Percentiles rank a stretch among this genome's conserved stretches.
phyloP scores from a whole-genome alignment of 768 basidiomycete species.

The Lactifluus piperatus region DNA sequence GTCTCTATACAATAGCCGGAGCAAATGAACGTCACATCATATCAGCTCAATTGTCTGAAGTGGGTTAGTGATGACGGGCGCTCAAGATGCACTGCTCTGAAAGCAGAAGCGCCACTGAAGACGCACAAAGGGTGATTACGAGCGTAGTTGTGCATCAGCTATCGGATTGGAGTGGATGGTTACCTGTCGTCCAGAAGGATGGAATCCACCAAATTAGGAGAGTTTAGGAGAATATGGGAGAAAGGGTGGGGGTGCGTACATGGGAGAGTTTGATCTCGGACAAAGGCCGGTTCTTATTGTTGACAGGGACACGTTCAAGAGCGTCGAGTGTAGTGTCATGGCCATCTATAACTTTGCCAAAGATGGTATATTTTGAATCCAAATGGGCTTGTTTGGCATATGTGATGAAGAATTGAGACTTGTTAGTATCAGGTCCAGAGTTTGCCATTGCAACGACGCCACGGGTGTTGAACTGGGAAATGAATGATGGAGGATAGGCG shows the following conservation, averaged over 20 bases:
- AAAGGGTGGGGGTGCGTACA: constrained; percentile 37
- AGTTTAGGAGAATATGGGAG: not conserved
- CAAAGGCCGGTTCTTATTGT: constrained; percentile 80
- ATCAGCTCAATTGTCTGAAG: not conserved
- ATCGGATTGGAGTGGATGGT: constrained; percentile 95
- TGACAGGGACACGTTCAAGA: constrained; percentile 92
- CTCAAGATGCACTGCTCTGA: not conserved
- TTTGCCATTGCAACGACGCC: constrained; percentile 99
- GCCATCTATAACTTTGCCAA: constrained; percentile 98
- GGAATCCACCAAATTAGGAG: not conserved
- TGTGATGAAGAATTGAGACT: constrained; percentile 82
- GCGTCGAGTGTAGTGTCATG: constrained; percentile 86
- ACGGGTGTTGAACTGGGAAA: constrained; percentile 80
- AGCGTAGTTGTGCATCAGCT: constrained; percentile 58
- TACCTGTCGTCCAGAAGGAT: constrained; percentile 34
- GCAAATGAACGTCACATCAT: not conserved
- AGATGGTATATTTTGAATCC: constrained; percentile 90
- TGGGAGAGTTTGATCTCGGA: constrained; percentile 75
- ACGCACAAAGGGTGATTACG: not conserved
- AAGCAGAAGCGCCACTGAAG: not conserved
- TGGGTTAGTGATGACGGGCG: not conserved
- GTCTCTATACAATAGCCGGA: too few relatives aligned
- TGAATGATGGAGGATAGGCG: constrained; percentile 1
- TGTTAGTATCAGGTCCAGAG: constrained; percentile 89
- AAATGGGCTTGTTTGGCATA: constrained; percentile 92